Base-by-base conservation (phyloP, 441 rosid genomes). In the Metrosideros polymorpha region DNA sequence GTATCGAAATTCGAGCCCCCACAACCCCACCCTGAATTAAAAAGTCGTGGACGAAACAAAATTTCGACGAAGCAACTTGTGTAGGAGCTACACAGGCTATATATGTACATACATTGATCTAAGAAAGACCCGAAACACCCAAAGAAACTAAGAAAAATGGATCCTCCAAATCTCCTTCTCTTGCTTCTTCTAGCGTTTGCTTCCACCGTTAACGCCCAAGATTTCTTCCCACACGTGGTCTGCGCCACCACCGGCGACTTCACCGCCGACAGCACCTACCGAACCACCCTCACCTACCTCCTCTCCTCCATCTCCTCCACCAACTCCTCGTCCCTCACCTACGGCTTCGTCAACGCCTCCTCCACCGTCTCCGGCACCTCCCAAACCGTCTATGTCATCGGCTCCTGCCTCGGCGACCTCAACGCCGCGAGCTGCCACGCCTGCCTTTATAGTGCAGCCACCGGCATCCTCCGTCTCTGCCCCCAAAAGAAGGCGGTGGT, bases 341-440 rank as follows among this genome's bases (percentile, higher is more conserved):
- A 63, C 25, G 43, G 76, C 76, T 63, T 63, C 76, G 32, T 63
- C 25, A 63, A 63, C 18, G 76, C 43, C 76, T 63, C 76, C 22
- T 9, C 76, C 10, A 1, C 25, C 43, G 12, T 63, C 76, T 63
- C 76, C 12, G 4, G 76, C 3, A 2, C 43, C 43, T 63, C 25
- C 45, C 76, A 63, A 63, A 63, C 76, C 43, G 43, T 63, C 25
- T 63, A 63, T 0, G 0, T 63, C 27, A 18, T 32, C 9, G 43
- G 43, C 76, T 25, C 19, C 43, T 63, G 76, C 76, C 27, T 12
- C 43, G 0, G 43, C 19, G 43, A 63, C 45, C 19, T 9, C 0
- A 63, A 0, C 12, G 0, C 27, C 25, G 0, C 0, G 0, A 32
- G 0, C 27, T 63, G 76, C 76, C 27, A 4, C 25, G 25, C 43